Base-by-base conservation (phyloP, 202 grass and related monocot species). In the Sporobolus alterniflorus region DNA sequence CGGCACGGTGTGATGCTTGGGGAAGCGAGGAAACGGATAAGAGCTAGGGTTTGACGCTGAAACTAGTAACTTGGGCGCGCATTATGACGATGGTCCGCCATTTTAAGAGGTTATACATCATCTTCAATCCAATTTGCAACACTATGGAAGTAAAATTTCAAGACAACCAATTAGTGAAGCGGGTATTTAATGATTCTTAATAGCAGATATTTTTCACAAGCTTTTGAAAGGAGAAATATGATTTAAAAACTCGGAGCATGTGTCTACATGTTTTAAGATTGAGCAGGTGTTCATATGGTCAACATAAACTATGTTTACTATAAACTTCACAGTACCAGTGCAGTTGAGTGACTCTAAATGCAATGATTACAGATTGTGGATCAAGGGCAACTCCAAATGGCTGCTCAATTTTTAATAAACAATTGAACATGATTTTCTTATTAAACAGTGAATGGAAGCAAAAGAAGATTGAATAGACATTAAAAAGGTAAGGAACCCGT, bases 121-220 rank as follows among this genome's bases (percentile, higher is more conserved):
- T 99, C 96, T 87, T 99, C 93, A 71, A 99, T 92, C 96, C 96
- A 99, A 78, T 99, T 99, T 41, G 74, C 73, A 56, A 91, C 55
- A 32, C 93, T 98, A 66, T 26, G 84, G 32, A 77, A 82, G 31
- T 60, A 73, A 83, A 88, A 77, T 60, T 81, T 72, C 30, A 84
- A 71, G 36, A 14, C 28, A 89, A 12, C 20, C 25, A 30, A 47
- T 75, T 34, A 62, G 60, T 75, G 9, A 75, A 39, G 16, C 14
- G 14, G 28, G 30, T 34, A 42, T 44, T 70, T 39, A 62, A 84
- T 29, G 59, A 15, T 78, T 56, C 12, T 64, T 63, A 64, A 44
- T 21, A 73, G 43, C 1, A 0, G 33, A 64, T 71, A 6, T 47
- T 55, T 55, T 71, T 40, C 40, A 71, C 22, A 56, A 12, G 57